Base-by-base conservation (phyloP, 1,284 basidiomycete genomes). In the Ustilago trichophora region DNA sequence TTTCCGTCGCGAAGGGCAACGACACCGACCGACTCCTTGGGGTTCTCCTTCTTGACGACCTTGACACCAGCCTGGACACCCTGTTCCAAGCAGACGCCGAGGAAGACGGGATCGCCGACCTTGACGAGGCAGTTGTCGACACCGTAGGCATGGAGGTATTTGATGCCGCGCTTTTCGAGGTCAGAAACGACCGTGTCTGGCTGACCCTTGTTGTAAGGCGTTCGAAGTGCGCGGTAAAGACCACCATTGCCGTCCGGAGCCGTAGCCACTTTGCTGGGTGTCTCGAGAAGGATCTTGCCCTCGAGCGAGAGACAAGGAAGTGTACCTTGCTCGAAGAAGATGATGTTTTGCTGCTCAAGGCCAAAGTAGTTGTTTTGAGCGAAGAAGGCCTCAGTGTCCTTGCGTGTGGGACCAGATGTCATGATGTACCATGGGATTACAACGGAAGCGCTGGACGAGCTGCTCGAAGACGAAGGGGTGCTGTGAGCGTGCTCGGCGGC, bases 101-200 rank as follows among this genome's bases (percentile, higher is more conserved):
- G 83, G 85, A 99, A 98, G 80, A 93, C 87, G 15, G 96, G 96
- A 82, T 99, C 96, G 53, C 93, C 95, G 53, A 99, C 92, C 68
- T 90, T 88, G 73, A 98, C 96, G 66, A 99, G 91, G 83, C 95
- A 98, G 85, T 99, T 99, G 86, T 98, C 96, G 75, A 99, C 95
- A 76, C 95, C 90, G 85, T 97, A 98, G 1, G 89, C 91, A 83
- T 99, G 95, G 36, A 99, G 86, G 83, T 94, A 97, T 60, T 88
- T 86, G 77, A 98, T 85, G 40, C 89, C 88, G 70, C 93, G 92
- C 47, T 84, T 82, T 35, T 85, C 84, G 59, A 98, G 87, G 82
- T 98, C 92, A 35, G 89, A 87, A 44, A 98, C 87, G 48, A 98
- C 93, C 11, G 90, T 90, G 45, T 82, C 85, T 12, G 53, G 50